Evolutionary conservation across 306 rosid species (phyloP).

Genomic region (Hippophae tibetana): DNA sequence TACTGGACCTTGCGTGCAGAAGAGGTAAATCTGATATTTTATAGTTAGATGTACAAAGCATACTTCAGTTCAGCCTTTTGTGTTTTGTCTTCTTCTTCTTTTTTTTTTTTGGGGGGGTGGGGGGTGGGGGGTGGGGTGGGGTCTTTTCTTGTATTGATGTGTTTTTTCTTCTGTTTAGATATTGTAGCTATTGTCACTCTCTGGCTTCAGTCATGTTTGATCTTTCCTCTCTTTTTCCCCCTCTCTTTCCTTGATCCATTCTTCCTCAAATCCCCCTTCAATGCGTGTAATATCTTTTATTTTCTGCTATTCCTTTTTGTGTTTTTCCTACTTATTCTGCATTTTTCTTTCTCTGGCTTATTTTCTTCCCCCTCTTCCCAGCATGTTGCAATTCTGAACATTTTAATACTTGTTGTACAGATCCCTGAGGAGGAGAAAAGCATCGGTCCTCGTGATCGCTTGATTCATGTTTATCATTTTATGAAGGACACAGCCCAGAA

Average conservation of each 20-base stretch:
- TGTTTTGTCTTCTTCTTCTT: neutral
- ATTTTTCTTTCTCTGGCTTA: neutral
- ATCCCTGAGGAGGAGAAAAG: slow-evolving; percentile 71
- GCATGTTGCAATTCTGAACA: neutral
- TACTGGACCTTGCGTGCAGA: slow-evolving; percentile 64
- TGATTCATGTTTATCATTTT: slow-evolving; percentile 82
- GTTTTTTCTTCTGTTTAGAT: neutral
- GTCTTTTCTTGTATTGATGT: neutral
- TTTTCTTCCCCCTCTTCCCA: neutral
- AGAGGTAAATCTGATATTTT: slow-evolving; percentile 30
- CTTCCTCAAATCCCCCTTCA: too few species aligned
- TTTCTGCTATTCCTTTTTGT: neutral
- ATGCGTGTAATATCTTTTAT: too few species aligned
- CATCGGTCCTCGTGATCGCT: slow-evolving; percentile 54
- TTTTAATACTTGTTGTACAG: slow-evolving; percentile 22
- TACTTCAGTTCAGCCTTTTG: too few species aligned
- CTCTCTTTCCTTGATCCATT: too few species aligned
- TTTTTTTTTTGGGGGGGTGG: too few species aligned
- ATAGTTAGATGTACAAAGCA: too few species aligned
- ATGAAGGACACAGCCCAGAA: slow-evolving; percentile 55
- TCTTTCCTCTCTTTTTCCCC: too few species aligned
- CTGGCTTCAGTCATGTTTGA: too few species aligned
- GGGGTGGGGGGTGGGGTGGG: too few species aligned
- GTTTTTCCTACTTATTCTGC: neutral
- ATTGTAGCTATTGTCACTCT: neutral